Evolutionary conservation across 495 filamentous ascomycete genomes (phyloP), one percentile per base, ranked within the genome.

Genomic region (Talaromyces trachyspermus): DNA sequence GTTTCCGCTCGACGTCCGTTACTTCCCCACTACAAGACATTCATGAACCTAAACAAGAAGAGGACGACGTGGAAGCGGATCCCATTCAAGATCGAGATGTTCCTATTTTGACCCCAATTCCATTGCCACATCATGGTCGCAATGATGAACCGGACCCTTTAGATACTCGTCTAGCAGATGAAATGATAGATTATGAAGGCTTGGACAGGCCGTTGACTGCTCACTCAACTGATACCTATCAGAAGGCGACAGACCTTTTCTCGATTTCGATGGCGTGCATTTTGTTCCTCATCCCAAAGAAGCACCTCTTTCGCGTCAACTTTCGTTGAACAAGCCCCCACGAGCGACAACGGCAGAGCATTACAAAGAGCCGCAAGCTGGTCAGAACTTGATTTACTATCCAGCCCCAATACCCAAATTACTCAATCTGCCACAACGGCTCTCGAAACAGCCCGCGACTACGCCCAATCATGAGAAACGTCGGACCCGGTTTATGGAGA

Each of bases 261-360:
- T 75, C 8, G 88, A 95, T 60, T 98, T 98, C 57, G 92, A 97
- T 68, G 92, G 92, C 43, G 89, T 89, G 10, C 91, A 98, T 64
- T 90, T 80, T 59, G 69, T 79, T 22, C 76, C 71, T 17, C 55
- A 65, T 25, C 71, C 54, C 26, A 66, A 65, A 46, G 59, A 57
- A 3, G 46, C 43, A 15, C 60, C 56, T 51, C 55, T 56, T 46
- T 64, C 54, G 25, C 63, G 61, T 11, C 52, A 57, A 48, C 29
- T 69, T 15, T 64, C 70, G 11, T 50, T 73, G 50, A 62, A 49
- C 22, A 56, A 62, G 39, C 63, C 71, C 46, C 70, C 60, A 23
- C 65, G 67, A 52, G 75, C 60, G 7, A 70, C 62, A 43, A 69
- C 77, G 44, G 76, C 81, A 17, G 66, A 76, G 51, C 74, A 79